Evolutionary conservation across 805 yeast genomes (phyloP), one percentile per base, ranked within the genome.

Genomic region (Grigorovia yakushimaensis): DNA sequence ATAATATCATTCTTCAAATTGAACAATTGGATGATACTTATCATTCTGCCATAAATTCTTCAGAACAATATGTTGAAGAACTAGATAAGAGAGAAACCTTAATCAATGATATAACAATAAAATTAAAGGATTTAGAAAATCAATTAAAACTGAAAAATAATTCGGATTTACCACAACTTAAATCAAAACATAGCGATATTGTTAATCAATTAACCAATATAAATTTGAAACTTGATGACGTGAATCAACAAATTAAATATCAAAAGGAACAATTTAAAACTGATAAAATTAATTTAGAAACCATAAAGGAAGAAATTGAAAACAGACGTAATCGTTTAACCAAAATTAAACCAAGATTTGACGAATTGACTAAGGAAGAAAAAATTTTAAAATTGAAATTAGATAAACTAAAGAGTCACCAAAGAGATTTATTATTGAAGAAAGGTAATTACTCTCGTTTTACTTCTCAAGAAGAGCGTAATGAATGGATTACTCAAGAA

Each of bases 361-460:
- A 65, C 11, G 51, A 61, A 1, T 60, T 77, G 11, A 69, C 63
- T 41, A 51, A 54, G 1, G 56, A 65, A 40, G 87, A 83, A 58
- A 35, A 55, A 0, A 53, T 54, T 3, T 51, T 73, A 30, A 74
- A 74, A 47, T 54, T 60, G 3, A 55, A 70, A 43, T 60, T 81
- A 8, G 47, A 65, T 3, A 64, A 68, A n/a, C 54, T 73, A 20
- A 73, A 71, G 45, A 67, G 78, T 7, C 72, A 66, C 24, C 88
- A 84, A 61, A 70, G 84, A 52, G 64, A 73, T 15, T 61, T 89
- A 4, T 76, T 83, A 44, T 71, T 84, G 7, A 89, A 88, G 57
- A 84, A 81, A 55, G 86, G 84, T 39, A 77, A 88, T 44, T 76
- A 75, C 49, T 72, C 79, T 22, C 75, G 78, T 51, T 88, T 88